phyloP scores from a whole-genome alignment of 345 rosid species.

The Eucalyptus regnans region DNA sequence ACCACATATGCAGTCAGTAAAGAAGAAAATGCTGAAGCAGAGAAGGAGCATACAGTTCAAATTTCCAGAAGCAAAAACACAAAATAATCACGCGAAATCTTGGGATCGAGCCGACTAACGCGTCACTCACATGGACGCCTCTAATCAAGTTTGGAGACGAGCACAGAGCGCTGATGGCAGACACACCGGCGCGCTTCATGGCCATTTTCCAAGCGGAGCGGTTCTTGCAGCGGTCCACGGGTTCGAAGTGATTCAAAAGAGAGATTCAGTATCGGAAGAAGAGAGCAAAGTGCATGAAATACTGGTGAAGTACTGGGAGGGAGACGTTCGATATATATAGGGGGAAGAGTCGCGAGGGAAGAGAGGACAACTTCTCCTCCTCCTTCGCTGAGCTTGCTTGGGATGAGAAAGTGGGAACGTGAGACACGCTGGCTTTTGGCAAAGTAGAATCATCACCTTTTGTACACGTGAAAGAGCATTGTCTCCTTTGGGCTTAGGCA shows the following conservation, averaged over 20 bases:
- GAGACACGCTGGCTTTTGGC: not conserved
- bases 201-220: slow-evolving; percentile 19
- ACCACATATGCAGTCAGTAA: not conserved
- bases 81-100: not conserved
- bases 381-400: not conserved
- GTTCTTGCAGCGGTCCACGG: not conserved
- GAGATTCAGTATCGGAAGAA: not conserved
- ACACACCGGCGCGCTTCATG: slow-evolving; percentile 35
- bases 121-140: slow-evolving; percentile 42
- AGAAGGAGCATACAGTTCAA: not conserved
- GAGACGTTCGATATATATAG: not conserved
- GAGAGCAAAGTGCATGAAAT: not conserved
- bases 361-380: not conserved
- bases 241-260: not conserved
- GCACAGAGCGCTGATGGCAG: slow-evolving; percentile 20
- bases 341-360: not conserved
- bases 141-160: slow-evolving; percentile 23
- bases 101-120: not conserved
- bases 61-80: not conserved
- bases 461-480: not conserved
- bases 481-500: not conserved
- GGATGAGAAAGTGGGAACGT: not conserved
- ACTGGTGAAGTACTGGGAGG: not conserved
- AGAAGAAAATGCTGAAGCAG: not conserved
- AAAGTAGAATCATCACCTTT: not conserved